phyloP scores from a whole-genome alignment of 495 filamentous ascomycete species.

The Platismatia glauca region DNA sequence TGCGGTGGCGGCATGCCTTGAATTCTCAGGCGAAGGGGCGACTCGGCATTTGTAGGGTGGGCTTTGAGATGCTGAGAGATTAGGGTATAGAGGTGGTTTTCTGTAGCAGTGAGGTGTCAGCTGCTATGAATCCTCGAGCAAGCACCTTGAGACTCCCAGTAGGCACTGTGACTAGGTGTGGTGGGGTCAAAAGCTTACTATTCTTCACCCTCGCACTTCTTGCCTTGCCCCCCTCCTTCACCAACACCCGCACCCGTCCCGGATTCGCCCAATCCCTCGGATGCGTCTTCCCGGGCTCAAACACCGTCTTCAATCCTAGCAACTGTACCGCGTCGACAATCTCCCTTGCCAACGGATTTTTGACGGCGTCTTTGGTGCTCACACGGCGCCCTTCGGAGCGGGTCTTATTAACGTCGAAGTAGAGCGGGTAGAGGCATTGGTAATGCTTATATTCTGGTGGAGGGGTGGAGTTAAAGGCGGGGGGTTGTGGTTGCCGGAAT shows the following conservation, averaged over 20 bases:
- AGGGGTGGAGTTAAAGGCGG: conserved; percentile 31
- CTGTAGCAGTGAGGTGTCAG: conserved; percentile 21
- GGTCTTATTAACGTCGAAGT: conserved; percentile 74
- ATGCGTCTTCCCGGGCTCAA: conserved; percentile 87
- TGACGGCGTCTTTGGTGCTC: conserved; percentile 56
- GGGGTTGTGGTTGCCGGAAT: conserved; percentile 33
- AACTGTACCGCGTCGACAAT: conserved; percentile 74
- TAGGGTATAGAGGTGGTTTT: conserved; percentile 77
- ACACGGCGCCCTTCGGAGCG: conserved; percentile 76
- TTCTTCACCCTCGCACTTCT: conserved; percentile 57
- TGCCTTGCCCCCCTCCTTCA: conserved; percentile 51
- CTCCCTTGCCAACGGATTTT: conserved; percentile 80
- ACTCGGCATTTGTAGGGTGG: conserved; percentile 66
- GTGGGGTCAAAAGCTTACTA: conserved; percentile 41
- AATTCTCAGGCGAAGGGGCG: conserved; percentile 56
- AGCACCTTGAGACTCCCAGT: background rate
- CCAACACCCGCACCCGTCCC: conserved; percentile 69
- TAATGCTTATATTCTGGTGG: conserved; percentile 54
- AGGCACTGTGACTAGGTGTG: background rate
- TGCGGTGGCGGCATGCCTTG: conserved; percentile 56
- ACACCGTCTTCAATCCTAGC: conserved; percentile 64
- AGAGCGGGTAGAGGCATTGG: conserved; percentile 88
- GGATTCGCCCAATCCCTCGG: conserved; percentile 98
- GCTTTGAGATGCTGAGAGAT: conserved; percentile 63
- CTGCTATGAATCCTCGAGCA: background rate